These are phyloP conservation scores for Sesbania bispinosa DNA, from an alignment of 306 rosid species.

Conservation along the genomic window DNA sequence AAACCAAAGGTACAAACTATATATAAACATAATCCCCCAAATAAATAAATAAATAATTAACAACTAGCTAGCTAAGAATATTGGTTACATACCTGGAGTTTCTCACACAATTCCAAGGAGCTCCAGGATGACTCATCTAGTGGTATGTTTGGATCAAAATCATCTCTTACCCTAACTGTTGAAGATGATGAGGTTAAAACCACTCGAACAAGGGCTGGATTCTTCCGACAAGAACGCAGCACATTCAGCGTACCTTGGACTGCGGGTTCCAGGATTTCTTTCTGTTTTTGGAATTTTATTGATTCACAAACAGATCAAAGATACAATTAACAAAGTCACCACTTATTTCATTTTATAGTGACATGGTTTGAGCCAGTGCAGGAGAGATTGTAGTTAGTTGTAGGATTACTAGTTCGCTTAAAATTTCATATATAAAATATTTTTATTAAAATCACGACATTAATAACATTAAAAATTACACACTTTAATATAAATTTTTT, in stretches of 20 bases:
- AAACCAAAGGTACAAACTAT: too few species aligned
- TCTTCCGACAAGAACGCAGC: constrained; percentile 66
- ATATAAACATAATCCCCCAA: too few species aligned
- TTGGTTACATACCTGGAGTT: constrained; percentile 45
- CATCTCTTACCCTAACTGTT: constrained; percentile 57
- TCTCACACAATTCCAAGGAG: constrained; percentile 54
- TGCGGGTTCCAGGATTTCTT: constrained; percentile 68
- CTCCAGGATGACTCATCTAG: constrained; percentile 80
- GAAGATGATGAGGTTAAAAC: constrained; percentile 90
- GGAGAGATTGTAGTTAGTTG: too few species aligned
- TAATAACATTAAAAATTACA: too few species aligned
- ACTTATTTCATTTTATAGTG: neutral
- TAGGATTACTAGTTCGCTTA: too few species aligned
- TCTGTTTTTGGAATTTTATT: constrained; percentile 28
- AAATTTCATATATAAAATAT: too few species aligned
- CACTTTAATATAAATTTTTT: too few species aligned
- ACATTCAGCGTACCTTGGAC: constrained; percentile 75
- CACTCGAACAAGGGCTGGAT: constrained; percentile 53
- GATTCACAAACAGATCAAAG: neutral
- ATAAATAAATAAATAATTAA: neutral
- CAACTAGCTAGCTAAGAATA: neutral
- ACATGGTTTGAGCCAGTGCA: too few species aligned
- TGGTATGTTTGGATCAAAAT: constrained; percentile 51
- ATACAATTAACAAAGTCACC: neutral
- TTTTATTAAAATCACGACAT: too few species aligned